phyloP scores from a whole-genome alignment of 2,329 filamentous ascomycete species.

The Penicillium sp. region DNA sequence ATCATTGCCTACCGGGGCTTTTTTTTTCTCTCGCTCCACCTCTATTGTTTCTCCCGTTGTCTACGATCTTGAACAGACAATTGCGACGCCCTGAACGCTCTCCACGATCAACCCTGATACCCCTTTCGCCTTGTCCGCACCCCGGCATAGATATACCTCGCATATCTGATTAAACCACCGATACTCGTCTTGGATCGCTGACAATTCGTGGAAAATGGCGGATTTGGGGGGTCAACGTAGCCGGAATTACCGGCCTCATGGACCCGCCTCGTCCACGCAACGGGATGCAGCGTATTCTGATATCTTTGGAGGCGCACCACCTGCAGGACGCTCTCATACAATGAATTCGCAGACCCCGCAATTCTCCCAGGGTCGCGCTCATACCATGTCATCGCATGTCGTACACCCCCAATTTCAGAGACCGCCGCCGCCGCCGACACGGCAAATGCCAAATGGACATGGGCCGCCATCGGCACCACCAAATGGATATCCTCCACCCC shows the following conservation, averaged over 20 bases:
- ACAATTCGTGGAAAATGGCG: slow-evolving; percentile 50
- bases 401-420: slow-evolving; percentile 45
- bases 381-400: slow-evolving; percentile 67
- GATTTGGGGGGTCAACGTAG: slow-evolving; percentile 63
- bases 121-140: slow-evolving; percentile 12
- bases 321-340: slow-evolving; percentile 85
- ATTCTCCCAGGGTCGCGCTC: slow-evolving; percentile 66
- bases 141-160: slow-evolving; percentile 3
- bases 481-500: slow-evolving; percentile 38
- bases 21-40: slow-evolving; percentile 11
- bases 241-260: slow-evolving; percentile 58
- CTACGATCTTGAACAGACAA: slow-evolving; percentile 33
- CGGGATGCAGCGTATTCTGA: slow-evolving; percentile 94
- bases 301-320: slow-evolving; percentile 87
- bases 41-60: slow-evolving; percentile 24
- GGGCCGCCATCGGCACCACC: slow-evolving; percentile 34
- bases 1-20: slow-evolving; percentile 13
- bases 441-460: slow-evolving; percentile 47
- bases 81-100: slow-evolving; percentile 35
- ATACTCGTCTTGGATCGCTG: slow-evolving; percentile 1
- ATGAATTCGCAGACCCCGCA: slow-evolving; percentile 78
- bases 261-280: slow-evolving; percentile 58
- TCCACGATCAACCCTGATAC: slow-evolving; percentile 32
- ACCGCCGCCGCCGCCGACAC: slow-evolving; percentile 41
- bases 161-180: slow-evolving; percentile 4